Base-by-base conservation (phyloP, 768 basidiomycete species). In the Leccinum incarnatum region DNA sequence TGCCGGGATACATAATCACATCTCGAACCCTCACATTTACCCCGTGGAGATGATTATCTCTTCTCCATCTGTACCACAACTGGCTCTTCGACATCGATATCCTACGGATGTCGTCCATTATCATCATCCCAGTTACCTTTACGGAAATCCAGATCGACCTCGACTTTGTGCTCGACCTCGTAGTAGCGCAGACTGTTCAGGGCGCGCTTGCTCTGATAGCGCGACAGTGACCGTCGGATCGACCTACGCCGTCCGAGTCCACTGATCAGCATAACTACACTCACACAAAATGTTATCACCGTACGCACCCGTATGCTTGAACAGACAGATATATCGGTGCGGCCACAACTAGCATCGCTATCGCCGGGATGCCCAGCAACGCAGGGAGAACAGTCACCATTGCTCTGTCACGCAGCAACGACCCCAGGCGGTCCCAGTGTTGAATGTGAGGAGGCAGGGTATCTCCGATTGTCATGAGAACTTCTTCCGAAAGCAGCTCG, bases 401-500 rank as follows among this genome's bases (percentile, higher is more conserved):
- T 1, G 42, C 32, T 12, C 34, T 56, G 23, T 52, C 36, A 19
- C 54, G 37, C 14, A 65, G 19, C 2, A 58, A 15, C 9, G 34
- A 34, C 5, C 27, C 54, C 25, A 65, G 55, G 21, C 57, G 57
- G 17, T 62, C 36, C 64, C 60, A 57, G 15, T 62, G 58, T 10
- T 40, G 17, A 40, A 40, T 40, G 17, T 40, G 40, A n/a, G 40
- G 40, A n/a, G 40, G 40, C 40, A 40, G 17, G 8, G 40, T n/a
- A n/a, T 40, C 40, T 9, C 40, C 40, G 9, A 8, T 40, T n/a
- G 40, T 40, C 40, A 40, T 40, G 2, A 40, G 17, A n/a, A 17
- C 40, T 40, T 40, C 40, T 40, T 40, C 40, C 17, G 40, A 40
- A n/a, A 40, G 40, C 17, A 40, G 40, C n/a, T 40, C 40, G n/a